Evolutionary conservation across 257 asterid species (phyloP).

Genomic region (Galeopsis tetrahit): DNA sequence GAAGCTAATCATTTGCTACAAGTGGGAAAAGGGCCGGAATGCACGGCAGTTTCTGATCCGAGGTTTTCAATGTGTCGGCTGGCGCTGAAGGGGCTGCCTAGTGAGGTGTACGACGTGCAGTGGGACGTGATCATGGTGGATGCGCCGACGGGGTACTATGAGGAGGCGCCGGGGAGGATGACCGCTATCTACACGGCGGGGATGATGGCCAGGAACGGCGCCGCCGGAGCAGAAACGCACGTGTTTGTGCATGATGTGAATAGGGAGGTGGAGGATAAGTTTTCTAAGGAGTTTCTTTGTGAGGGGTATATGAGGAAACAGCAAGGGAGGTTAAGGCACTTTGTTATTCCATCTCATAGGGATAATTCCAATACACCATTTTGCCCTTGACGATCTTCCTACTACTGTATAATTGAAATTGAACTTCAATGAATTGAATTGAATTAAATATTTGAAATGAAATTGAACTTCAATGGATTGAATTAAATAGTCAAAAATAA

Average conservation of each 20-base stretch:
- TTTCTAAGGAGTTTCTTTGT: slow-evolving; percentile 69
- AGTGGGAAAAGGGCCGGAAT: slow-evolving; percentile 75
- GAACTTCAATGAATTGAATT: no score
- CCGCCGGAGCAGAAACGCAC: slow-evolving; percentile 55
- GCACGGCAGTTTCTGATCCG: slow-evolving; percentile 60
- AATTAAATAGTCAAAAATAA: no score
- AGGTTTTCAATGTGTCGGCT: slow-evolving; percentile 78
- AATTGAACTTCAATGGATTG: no score
- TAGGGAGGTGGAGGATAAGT: slow-evolving; percentile 79
- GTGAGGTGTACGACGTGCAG: slow-evolving; percentile 51
- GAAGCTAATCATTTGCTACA: slow-evolving; percentile 62
- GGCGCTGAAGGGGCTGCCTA: slow-evolving; percentile 72
- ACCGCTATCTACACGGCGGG: slow-evolving; percentile 87
- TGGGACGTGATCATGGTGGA: slow-evolving; percentile 97
- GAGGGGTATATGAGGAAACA: slow-evolving; percentile 79
- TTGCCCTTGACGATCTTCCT: no score
- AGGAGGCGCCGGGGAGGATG: slow-evolving; percentile 94
- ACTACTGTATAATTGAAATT: no score
- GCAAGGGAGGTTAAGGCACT: slow-evolving; percentile 84
- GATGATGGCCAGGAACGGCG: slow-evolving; percentile 83
- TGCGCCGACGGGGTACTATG: slow-evolving; percentile 86
- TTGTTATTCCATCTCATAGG: slow-evolving; percentile 67
- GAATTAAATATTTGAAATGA: no score
- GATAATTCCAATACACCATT: slow-evolving; percentile 61
- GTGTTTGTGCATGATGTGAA: slow-evolving; percentile 92